Percentiles rank a stretch among this genome's conserved stretches.
phyloP scores from a whole-genome alignment of 768 basidiomycete genomes.

The Crucibulum laeve region DNA sequence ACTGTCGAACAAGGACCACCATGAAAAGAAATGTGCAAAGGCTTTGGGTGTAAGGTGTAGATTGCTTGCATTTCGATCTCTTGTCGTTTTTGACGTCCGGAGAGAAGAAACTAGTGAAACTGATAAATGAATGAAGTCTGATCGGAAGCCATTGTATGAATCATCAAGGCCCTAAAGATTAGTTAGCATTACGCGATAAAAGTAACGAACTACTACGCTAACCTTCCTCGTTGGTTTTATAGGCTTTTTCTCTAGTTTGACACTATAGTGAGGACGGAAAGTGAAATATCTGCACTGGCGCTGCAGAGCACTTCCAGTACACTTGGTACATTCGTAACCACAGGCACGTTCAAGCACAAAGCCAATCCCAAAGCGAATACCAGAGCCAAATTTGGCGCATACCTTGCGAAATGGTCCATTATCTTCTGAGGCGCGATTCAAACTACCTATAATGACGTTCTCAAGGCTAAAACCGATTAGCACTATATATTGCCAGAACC shows the following conservation, averaged over 20 bases:
- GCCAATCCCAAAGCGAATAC: constrained; percentile 85
- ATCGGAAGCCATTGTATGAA: constrained; percentile 85
- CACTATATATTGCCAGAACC: constrained; percentile 14
- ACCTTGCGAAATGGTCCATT: constrained; percentile 51
- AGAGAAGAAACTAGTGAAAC: constrained; percentile 76
- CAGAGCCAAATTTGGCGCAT: constrained; percentile 79
- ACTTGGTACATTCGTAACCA: constrained; percentile 57
- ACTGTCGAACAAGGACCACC: constrained; percentile 86
- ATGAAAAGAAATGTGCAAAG: constrained; percentile 88
- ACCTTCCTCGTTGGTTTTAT: constrained; percentile 43
- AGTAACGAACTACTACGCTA: constrained; percentile 10
- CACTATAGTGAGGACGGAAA: constrained; percentile 77
- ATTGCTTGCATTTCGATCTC: constrained; percentile 46
- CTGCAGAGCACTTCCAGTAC: constrained; percentile 59
- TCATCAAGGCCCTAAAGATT: constrained; percentile 47
- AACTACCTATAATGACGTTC: too few relatives aligned
- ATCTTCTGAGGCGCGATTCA: constrained; percentile 14
- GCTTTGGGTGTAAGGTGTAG: constrained; percentile 83
- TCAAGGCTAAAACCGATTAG: too few relatives aligned
- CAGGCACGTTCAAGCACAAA: constrained; percentile 82
- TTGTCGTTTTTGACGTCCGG: constrained; percentile 21
- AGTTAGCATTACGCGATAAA: constrained; percentile 1
- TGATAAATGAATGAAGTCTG: constrained; percentile 91
- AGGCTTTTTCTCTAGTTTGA: constrained; percentile 54
- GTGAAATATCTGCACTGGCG: constrained; percentile 77